A percentile compares a stretch with the other conserved stretches of the same genome.
Conservation (phyloP, 192 early-diverging fungal species). For the Paraglomus occultum region DNA sequence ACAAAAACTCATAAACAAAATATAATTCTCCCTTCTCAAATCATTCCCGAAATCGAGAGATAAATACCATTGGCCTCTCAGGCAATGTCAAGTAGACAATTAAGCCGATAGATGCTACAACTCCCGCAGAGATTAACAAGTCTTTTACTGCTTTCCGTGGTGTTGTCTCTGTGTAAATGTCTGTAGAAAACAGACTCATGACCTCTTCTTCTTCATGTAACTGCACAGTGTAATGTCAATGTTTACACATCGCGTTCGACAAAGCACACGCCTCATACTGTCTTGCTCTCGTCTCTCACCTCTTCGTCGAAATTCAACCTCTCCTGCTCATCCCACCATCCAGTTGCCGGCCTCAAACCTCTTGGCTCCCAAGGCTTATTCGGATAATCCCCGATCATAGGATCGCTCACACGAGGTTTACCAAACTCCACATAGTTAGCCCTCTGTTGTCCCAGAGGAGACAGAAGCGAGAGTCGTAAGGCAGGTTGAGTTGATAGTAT, state of each 20-base stretch:
- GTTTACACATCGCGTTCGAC: not conserved
- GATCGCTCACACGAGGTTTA: not conserved
- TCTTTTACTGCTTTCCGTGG: too few species aligned
- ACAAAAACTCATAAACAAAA: too few species aligned
- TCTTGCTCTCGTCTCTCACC: not conserved
- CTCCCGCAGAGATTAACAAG: too few species aligned
- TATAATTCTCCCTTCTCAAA: too few species aligned
- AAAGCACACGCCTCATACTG: not conserved
- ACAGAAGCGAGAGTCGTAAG: too few species aligned
- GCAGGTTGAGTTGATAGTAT: too few species aligned
- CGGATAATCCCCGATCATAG: constrained; percentile 22
- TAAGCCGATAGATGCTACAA: too few species aligned
- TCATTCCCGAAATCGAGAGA: too few species aligned
- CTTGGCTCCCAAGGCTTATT: constrained; percentile 13
- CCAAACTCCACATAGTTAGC: too few species aligned
- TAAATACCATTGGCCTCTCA: not conserved
- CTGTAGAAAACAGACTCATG: constrained; percentile 3
- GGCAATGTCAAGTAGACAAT: not conserved
- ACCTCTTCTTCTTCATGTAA: constrained; percentile 24
- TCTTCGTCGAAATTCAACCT: constrained; percentile 2
- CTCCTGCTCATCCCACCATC: constrained; percentile 10
- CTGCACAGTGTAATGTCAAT: not conserved
- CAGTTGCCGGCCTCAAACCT: not conserved
- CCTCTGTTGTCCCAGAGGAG: too few species aligned
- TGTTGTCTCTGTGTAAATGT: not conserved